A percentile compares a stretch with the other conserved stretches of the same genome.
These are phyloP conservation scores for Calonectria pseudoreteaudii DNA, from an alignment of 2,329 filamentous ascomycete species.

Conservation along the genomic window DNA sequence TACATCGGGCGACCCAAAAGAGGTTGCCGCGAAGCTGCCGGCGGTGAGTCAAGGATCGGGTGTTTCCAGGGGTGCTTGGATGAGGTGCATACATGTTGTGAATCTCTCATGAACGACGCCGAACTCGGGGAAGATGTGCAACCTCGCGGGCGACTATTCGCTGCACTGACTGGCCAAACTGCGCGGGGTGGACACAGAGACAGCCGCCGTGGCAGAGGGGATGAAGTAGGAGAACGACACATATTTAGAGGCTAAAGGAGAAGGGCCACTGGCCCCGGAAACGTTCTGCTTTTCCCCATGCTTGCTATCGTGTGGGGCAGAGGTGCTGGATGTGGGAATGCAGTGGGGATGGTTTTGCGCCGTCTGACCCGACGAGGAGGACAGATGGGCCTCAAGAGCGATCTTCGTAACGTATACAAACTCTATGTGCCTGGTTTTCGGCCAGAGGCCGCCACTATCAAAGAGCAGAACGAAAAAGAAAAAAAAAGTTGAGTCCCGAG, in stretches of 20 bases:
- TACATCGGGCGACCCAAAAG: background rate
- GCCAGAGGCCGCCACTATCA: background rate
- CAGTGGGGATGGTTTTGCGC: slow-evolving; percentile 19
- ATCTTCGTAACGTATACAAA: background rate
- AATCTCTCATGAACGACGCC: background rate
- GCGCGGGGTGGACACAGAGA: background rate
- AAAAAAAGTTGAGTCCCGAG: background rate
- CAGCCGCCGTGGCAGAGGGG: background rate
- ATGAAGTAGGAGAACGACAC: background rate
- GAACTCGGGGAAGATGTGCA: background rate
- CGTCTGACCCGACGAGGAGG: slow-evolving; percentile 6
- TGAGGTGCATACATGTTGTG: background rate
- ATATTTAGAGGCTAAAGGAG: background rate
- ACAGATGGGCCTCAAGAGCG: background rate
- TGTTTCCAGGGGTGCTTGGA: slow-evolving; percentile 10
- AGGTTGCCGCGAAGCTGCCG: slow-evolving; percentile 9
- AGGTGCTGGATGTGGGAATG: slow-evolving; percentile 5
- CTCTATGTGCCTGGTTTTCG: slow-evolving; percentile 9
- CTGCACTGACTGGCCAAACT: background rate
- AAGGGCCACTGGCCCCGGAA: background rate
- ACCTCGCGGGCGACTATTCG: background rate
- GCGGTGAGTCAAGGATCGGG: slow-evolving; percentile 20
- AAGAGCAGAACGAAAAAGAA: background rate
- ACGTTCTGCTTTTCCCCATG: background rate
- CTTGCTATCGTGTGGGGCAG: slow-evolving; percentile 9